phyloP scores from a whole-genome alignment of 768 basidiomycete species.

The Phaeotremella skinneri region DNA sequence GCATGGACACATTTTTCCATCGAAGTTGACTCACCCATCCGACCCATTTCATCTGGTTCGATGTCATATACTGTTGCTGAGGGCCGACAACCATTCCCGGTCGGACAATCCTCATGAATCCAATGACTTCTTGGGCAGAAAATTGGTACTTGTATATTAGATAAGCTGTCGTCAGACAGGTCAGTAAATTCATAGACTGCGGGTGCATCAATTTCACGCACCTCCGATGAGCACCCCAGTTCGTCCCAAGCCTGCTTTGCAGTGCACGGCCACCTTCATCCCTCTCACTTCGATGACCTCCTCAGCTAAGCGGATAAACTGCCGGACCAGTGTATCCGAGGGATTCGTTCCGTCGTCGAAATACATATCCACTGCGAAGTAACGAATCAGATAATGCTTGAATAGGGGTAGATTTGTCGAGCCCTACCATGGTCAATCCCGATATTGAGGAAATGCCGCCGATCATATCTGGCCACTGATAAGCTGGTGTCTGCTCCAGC shows the following conservation, averaged over 20 bases:
- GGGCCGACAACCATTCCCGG: slow-evolving; percentile 60
- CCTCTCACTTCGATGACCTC: slow-evolving; percentile 65
- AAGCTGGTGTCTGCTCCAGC: slow-evolving; percentile 53
- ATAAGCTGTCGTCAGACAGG: slow-evolving; percentile 61
- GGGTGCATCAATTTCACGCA: slow-evolving; percentile 16
- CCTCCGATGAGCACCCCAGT: slow-evolving; percentile 92
- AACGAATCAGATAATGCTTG: neutral
- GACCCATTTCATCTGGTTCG: slow-evolving; percentile 48
- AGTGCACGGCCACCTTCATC: slow-evolving; percentile 81
- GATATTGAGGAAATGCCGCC: slow-evolving; percentile 26
- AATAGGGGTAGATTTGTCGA: neutral
- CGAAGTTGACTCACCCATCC: slow-evolving; percentile 37
- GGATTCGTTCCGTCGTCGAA: slow-evolving; percentile 99
- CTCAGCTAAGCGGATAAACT: slow-evolving; percentile 84
- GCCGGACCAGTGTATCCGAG: slow-evolving; percentile 86
- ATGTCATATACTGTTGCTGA: slow-evolving; percentile 48
- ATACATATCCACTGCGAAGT: slow-evolving; percentile 59
- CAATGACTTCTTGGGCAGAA: slow-evolving; percentile 91
- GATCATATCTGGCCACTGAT: slow-evolving; percentile 33
- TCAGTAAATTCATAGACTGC: neutral
- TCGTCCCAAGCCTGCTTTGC: slow-evolving; percentile 80
- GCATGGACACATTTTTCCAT: neutral
- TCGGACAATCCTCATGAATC: slow-evolving; percentile 95
- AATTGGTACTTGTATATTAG: slow-evolving; percentile 99
- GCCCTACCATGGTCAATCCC: slow-evolving; percentile 39